A percentile compares a stretch with the other conserved stretches of the same genome.
Evolutionary conservation across 2,329 filamentous ascomycete genomes (phyloP).

Genomic region (Cladosporium sp.): DNA sequence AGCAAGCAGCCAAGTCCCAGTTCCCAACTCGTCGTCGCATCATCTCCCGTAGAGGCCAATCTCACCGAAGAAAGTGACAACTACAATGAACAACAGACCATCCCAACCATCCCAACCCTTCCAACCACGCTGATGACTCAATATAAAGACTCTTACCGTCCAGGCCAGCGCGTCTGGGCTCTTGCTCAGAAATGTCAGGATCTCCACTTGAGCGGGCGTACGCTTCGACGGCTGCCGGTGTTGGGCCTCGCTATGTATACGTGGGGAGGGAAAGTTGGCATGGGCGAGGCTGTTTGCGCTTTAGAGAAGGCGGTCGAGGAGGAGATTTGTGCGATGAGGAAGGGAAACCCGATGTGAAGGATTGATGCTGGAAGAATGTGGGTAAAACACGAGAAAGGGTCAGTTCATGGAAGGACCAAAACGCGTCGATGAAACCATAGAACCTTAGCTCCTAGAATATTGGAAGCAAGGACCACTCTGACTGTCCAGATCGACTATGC

Average conservation of each 20-base stretch:
- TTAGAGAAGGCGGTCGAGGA: conserved; percentile 33
- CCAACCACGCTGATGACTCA: conserved; percentile 27
- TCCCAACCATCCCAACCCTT: conserved; percentile 30
- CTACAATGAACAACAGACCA: conserved; percentile 2
- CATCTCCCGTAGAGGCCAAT: neutral
- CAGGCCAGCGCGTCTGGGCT: conserved; percentile 27
- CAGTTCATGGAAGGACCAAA: neutral
- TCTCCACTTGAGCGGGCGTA: conserved; percentile 36
- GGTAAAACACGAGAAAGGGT: neutral
- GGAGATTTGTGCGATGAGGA: conserved; percentile 21
- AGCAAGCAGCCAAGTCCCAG: neutral
- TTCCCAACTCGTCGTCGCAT: neutral
- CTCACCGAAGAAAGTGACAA: neutral
- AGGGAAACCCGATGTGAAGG: neutral
- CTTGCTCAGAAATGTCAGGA: conserved; percentile 33
- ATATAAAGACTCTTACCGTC: conserved; percentile 19
- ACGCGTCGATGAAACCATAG: neutral
- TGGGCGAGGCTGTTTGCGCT: conserved; percentile 37
- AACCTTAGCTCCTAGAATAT: neutral
- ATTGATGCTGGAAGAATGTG: no score
- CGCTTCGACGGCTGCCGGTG: conserved; percentile 38
- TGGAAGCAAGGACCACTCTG: no score
- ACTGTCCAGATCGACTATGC: no score
- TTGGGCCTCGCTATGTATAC: conserved; percentile 39
- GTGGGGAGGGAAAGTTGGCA: conserved; percentile 29